Conservation (phyloP, 2,329 filamentous ascomycete genomes). For the Periconia sp. region DNA sequence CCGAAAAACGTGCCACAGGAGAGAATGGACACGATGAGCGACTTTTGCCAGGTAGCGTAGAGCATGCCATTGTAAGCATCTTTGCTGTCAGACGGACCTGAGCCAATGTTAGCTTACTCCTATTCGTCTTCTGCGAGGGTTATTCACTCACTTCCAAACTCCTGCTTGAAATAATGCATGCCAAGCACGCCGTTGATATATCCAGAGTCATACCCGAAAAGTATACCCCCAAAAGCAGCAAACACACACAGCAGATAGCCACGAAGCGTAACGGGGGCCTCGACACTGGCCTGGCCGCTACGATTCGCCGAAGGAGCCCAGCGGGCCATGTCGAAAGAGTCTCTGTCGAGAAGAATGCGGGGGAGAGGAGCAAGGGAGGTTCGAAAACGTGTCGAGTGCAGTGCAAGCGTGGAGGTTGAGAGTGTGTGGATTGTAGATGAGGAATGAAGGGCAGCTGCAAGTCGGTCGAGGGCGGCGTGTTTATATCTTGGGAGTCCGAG, state of each 20-base stretch:
- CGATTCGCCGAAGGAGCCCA: slow-evolving; percentile 31
- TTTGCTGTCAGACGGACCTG: slow-evolving; percentile 56
- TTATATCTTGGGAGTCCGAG: slow-evolving; percentile 1
- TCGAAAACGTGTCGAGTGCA: slow-evolving; percentile 3
- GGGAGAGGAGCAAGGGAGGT: slow-evolving; percentile 6
- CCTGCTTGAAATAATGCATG: slow-evolving; percentile 45
- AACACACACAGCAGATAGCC: slow-evolving; percentile 55
- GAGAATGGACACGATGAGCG: slow-evolving; percentile 80
- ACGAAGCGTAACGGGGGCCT: slow-evolving; percentile 56
- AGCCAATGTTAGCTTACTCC: slow-evolving; percentile 50
- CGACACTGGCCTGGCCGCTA: slow-evolving; percentile 58
- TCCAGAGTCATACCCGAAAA: slow-evolving; percentile 81
- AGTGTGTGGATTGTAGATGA: background rate
- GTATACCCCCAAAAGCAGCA: slow-evolving; percentile 64
- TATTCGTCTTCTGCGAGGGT: background rate
- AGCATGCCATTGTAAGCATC: slow-evolving; percentile 47
- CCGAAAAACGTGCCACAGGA: slow-evolving; percentile 84
- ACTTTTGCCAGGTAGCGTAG: slow-evolving; percentile 60
- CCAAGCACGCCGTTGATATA: slow-evolving; percentile 72
- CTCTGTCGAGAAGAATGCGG: background rate
- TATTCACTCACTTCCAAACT: slow-evolving; percentile 50
- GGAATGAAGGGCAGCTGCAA: slow-evolving; percentile 2
- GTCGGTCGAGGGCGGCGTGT: background rate
- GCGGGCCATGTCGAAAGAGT: too few species aligned
- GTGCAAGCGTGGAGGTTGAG: background rate